Evolutionary conservation across 202 grass and related monocot genomes (phyloP).

Genomic region (Schoenoplectus tabernaemontani): DNA sequence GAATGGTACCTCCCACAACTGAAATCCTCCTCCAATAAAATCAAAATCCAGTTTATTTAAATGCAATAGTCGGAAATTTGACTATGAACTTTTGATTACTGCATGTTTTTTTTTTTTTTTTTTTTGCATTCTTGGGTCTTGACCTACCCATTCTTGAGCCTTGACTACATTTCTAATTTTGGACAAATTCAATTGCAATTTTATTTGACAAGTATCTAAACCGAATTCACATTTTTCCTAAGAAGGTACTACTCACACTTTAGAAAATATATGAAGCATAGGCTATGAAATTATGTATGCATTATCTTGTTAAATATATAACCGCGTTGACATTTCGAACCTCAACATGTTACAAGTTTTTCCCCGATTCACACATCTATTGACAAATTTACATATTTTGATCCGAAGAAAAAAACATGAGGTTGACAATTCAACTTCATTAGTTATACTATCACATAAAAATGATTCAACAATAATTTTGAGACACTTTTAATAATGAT

Average conservation of each 20-base stretch:
- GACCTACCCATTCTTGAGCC: too few relatives aligned
- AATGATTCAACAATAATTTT: too few relatives aligned
- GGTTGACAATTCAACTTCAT: neutral
- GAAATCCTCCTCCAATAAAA: neutral
- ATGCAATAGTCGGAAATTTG: neutral
- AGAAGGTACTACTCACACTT: neutral
- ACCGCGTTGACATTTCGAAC: neutral
- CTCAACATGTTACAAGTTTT: neutral
- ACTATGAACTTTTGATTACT: neutral
- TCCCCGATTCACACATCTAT: neutral
- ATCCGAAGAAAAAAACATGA: neutral
- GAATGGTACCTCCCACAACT: neutral
- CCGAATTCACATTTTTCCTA: neutral
- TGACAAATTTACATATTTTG: neutral
- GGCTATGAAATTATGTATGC: neutral
- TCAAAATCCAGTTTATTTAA: neutral
- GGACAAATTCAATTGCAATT: neutral
- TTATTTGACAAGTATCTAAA: neutral
- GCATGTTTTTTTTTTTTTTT: neutral
- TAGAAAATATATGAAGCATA: neutral
- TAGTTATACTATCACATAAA: too few relatives aligned
- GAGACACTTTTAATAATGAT: too few relatives aligned
- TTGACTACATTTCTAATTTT: neutral
- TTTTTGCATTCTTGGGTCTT: too few relatives aligned
- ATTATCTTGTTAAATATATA: neutral